Base-by-base conservation (phyloP, 371 early-diverging fungal species). In the Gilbertella persicaria region DNA sequence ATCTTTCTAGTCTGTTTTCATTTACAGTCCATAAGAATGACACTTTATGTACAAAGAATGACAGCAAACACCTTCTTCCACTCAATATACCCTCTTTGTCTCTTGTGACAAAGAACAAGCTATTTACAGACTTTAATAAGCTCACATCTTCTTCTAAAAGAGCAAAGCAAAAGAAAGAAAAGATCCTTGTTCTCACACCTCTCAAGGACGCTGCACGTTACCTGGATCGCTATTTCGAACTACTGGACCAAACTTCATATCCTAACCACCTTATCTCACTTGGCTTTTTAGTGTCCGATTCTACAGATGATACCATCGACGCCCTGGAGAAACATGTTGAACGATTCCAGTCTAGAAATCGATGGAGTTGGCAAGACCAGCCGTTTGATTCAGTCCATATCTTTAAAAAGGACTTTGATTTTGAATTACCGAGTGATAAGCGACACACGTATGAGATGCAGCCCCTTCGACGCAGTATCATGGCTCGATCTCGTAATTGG, bases 231-330 rank as follows among this genome's bases (percentile, higher is more conserved):
- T 82, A 83, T 59, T 83, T 83, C 72, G 78, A 79, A 9, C 61
- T 82, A 24, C 35, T 83, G 12, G 80, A 79, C 42, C 62, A 67
- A 28, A 59, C 81, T 20, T 61, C 66, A 3, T 83, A 82, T 42
- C 82, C 82, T 2, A 78, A 81, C 41, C 60, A 71, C 41, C 59
- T 76, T 40, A 78, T 79, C 44, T 83, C 84, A 1, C 47, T 83
- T 5, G 83, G 78, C 14, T 82, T 83, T 46, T 65, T 83, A 5
- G 82, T 83, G 4, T 83, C 84, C 4, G 84, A 83, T 55, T 80
- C 84, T 6, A 71, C 69, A 0, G 84, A 83, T 44, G 52, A 65
- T 35, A 83, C 82, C 0, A 52, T 81, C 30, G 67, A 69, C 20
- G 54, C 67, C 20, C 64, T 83, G 2, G 64, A 73, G 26, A 62